These are phyloP conservation scores for Pythium coloratum DNA, from an alignment of 352 stramenopile genomes.

Conservation along the genomic window DNA sequence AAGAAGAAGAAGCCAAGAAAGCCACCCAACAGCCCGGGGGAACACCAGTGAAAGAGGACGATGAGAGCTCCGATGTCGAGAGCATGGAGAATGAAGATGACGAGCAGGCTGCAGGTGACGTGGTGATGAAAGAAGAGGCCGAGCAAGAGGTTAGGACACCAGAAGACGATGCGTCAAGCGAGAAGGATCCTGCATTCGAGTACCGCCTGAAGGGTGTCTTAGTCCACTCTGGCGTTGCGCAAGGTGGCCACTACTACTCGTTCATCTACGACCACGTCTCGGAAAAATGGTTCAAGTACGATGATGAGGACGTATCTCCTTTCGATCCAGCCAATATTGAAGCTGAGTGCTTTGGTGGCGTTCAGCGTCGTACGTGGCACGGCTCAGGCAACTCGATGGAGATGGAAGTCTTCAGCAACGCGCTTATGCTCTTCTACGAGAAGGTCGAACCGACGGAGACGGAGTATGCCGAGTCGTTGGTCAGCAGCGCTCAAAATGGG, in stretches of 20 bases:
- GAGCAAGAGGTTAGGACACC: neutral
- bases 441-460: conserved; percentile 87
- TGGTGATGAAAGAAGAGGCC: conserved; percentile 5
- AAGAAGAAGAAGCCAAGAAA: conserved; percentile 83
- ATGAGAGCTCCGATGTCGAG: neutral
- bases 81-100: conserved; percentile 14
- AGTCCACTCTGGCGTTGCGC: conserved; percentile 97
- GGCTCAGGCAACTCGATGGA: conserved; percentile 95
- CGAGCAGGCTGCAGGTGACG: conserved; percentile 5
- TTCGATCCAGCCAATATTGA: conserved; percentile 97
- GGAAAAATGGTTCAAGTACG: conserved; percentile 99
- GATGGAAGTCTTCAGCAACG: conserved; percentile 98
- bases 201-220: conserved; percentile 98
- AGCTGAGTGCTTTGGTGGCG: conserved; percentile 98
- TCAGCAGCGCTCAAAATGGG: conserved; percentile 30
- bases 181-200: conserved; percentile 91
- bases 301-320: conserved; percentile 98
- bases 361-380: conserved; percentile 92
- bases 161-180: neutral
- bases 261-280: conserved; percentile 88
- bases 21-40: neutral
- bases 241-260: conserved; percentile 99
- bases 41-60: neutral
- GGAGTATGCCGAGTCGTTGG: conserved; percentile 25
- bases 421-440: conserved; percentile 99